Base-by-base conservation (phyloP, 2,329 filamentous ascomycete species). In the Epichloe sp. region DNA sequence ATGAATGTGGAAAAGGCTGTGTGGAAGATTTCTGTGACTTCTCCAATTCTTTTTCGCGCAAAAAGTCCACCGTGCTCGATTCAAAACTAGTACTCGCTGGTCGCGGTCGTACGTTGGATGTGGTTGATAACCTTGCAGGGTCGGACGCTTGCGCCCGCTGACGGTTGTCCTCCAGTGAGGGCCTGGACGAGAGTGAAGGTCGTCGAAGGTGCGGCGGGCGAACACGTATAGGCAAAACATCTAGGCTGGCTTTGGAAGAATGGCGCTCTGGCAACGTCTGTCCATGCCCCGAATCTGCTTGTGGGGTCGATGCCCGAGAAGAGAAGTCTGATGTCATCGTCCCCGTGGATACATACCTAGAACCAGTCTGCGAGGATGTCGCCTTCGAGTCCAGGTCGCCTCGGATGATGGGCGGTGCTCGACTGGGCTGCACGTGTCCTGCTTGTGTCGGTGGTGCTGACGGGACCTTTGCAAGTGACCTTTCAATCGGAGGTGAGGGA, bases 21-120 rank as follows among this genome's bases (percentile, higher is more conserved):
- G 26, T n/a, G 2, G 36, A 45, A 58, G 42, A 59, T 63, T 10
- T 63, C 58, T 5, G 72, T 68, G 49, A 11, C 53, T 68, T 71
- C 1, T 69, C 65, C 2, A 77, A 71, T 21, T 94, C 89, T 48
- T 82, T 78, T 59, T 93, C 88, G 21, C 87, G 83, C 17, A 95
- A 72, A 60, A 87, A 88, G 53, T 95, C 89, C 49, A 93, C 55
- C 5, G 66, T 74, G 61, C 85, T 89, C 0, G 86, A 86, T 58
- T 89, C 86, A 3, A 95, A 77, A 63, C 90, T 88, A 36, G 87
- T 86, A 64, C 90, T 96, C 1, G 81, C 75, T 2, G 91, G 91
- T 44, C 91, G 78, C 50, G 80, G 76, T 54, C 83, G 81, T 5
- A 59, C 55, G 17, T 58, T 45, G 71, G 68, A 44, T 67, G 71